phyloP scores from a whole-genome alignment of 768 basidiomycete genomes.

The Gymnopilus junonius region DNA sequence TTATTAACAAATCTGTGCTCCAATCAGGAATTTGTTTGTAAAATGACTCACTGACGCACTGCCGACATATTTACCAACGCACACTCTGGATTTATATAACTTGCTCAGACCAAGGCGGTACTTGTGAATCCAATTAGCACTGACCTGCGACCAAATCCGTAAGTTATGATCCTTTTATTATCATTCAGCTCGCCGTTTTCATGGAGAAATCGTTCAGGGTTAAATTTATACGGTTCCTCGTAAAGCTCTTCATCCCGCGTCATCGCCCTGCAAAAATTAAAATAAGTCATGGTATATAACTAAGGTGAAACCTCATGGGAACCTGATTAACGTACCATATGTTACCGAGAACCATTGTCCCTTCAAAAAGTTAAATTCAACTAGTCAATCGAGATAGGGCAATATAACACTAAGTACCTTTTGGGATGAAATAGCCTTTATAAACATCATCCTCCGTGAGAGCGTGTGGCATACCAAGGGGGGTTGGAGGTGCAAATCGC shows the following conservation, averaged over 20 bases:
- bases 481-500: slow-evolving; percentile 10
- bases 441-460: slow-evolving; percentile 25
- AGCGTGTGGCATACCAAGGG: slow-evolving; percentile 24
- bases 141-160: slow-evolving; percentile 44
- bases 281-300: neutral
- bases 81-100: no score
- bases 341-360: slow-evolving; percentile 29
- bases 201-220: slow-evolving; percentile 49
- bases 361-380: neutral
- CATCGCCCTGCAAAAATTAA: slow-evolving; percentile 33
- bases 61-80: slow-evolving; percentile 25
- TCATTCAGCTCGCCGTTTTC: slow-evolving; percentile 40
- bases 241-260: slow-evolving; percentile 34
- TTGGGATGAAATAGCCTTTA: slow-evolving; percentile 28
- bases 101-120: no score
- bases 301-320: slow-evolving; percentile 21
- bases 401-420: slow-evolving; percentile 6
- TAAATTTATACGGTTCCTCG: slow-evolving; percentile 38
- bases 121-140: neutral
- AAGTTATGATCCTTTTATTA: slow-evolving; percentile 38
- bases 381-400: no score
- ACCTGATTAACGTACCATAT: slow-evolving; percentile 27
- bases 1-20: neutral
- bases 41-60: slow-evolving; percentile 7
- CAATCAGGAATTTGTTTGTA: neutral